Evolutionary conservation across 2,329 filamentous ascomycete genomes (phyloP).

Genomic region (Aspergillus brunneoviolaceus): DNA sequence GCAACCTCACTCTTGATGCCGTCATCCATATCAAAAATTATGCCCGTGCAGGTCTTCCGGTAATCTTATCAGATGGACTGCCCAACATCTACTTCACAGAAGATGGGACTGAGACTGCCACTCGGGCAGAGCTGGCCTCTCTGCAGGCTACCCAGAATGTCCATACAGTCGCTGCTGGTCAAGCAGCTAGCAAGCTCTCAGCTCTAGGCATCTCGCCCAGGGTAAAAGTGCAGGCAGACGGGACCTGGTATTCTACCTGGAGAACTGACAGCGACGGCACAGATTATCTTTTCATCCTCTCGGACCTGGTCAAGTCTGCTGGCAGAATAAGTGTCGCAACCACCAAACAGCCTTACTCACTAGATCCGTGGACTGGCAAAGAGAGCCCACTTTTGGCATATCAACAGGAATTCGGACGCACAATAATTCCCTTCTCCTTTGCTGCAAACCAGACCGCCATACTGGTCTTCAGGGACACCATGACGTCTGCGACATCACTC

Average conservation of each 20-base stretch:
- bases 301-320: background rate
- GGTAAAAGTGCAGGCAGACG: constrained; percentile 12
- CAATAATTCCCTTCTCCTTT: constrained; percentile 37
- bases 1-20: constrained; percentile 16
- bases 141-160: constrained; percentile 36
- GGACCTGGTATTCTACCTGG: background rate
- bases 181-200: constrained; percentile 33
- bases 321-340: constrained; percentile 31
- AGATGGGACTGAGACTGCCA: constrained; percentile 32
- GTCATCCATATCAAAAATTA: constrained; percentile 15
- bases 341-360: constrained; percentile 36
- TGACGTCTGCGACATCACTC: background rate
- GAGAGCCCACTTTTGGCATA: constrained; percentile 35
- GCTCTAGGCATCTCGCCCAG: constrained; percentile 34
- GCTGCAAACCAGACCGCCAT: constrained; percentile 43
- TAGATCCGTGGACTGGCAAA: constrained; percentile 47
- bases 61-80: constrained; percentile 35
- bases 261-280: constrained; percentile 18
- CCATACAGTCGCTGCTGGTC: constrained; percentile 28
- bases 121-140: constrained; percentile 22
- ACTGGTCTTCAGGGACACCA: constrained; percentile 33
- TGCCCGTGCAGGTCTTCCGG: constrained; percentile 31
- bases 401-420: constrained; percentile 25
- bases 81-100: constrained; percentile 2
- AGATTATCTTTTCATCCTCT: constrained; percentile 4